A percentile compares a stretch with the other conserved stretches of the same genome.
Evolutionary conservation across 2,329 filamentous ascomycete species (phyloP).

Genomic region (Fusarium sp.): DNA sequence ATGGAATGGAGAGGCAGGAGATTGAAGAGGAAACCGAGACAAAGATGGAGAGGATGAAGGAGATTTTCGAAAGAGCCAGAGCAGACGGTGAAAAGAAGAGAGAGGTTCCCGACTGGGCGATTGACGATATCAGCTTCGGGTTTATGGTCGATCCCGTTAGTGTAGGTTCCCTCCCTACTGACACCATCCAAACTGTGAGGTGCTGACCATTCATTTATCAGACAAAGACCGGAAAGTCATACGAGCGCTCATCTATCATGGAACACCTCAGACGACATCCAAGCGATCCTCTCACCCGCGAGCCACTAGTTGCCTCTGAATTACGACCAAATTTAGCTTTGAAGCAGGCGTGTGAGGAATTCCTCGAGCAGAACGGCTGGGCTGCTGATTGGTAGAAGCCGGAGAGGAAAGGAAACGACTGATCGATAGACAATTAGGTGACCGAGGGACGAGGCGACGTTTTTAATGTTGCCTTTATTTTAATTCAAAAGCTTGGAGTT

Average conservation of each 20-base stretch:
- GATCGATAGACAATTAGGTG: background rate
- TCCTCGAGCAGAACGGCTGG: slow-evolving; percentile 89
- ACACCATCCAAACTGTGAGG: background rate
- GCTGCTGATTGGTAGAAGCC: slow-evolving; percentile 83
- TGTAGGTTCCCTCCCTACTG: slow-evolving; percentile 54
- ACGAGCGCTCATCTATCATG: slow-evolving; percentile 86
- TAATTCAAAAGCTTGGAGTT: slow-evolving; percentile 22
- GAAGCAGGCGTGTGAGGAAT: slow-evolving; percentile 86
- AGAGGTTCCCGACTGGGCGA: slow-evolving; percentile 79
- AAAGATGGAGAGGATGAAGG: slow-evolving; percentile 61
- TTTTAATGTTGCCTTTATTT: slow-evolving; percentile 1
- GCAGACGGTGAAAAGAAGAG: slow-evolving; percentile 60
- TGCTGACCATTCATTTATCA: slow-evolving; percentile 45
- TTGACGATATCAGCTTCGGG: slow-evolving; percentile 81
- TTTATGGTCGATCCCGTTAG: slow-evolving; percentile 80
- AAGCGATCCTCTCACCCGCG: slow-evolving; percentile 87
- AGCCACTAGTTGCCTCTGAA: slow-evolving; percentile 76
- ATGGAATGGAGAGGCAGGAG: slow-evolving; percentile 63
- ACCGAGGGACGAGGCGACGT: background rate
- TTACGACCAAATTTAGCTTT: slow-evolving; percentile 85
- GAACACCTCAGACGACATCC: slow-evolving; percentile 83
- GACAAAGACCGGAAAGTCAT: slow-evolving; percentile 90
- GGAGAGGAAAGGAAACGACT: background rate
- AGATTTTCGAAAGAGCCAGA: slow-evolving; percentile 67
- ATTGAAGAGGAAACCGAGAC: slow-evolving; percentile 61